phyloP scores from a whole-genome alignment of 2,329 filamentous ascomycete species.

The Pezicula radicicola region DNA sequence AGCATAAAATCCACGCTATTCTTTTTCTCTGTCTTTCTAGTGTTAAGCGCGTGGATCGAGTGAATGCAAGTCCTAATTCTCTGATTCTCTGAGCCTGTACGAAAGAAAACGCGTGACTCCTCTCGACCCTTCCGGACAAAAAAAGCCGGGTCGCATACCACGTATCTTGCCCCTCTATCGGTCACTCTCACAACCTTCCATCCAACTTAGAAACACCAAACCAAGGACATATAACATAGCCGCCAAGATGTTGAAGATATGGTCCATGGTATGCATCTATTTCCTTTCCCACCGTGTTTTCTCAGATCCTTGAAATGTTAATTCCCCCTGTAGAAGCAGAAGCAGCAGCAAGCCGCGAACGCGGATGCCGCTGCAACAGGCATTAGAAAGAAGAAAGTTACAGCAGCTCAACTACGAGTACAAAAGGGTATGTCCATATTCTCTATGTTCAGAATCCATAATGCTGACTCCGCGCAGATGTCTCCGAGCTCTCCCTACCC shows the following conservation, averaged over 20 bases:
- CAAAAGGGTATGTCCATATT: slow-evolving; percentile 72
- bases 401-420: slow-evolving; percentile 88
- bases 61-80: too few relatives aligned
- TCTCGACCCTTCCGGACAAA: not conserved
- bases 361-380: slow-evolving; percentile 64
- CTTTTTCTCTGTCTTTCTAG: too few relatives aligned
- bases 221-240: not conserved
- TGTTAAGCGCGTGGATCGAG: too few relatives aligned
- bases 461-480: slow-evolving; percentile 48
- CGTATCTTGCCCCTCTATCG: not conserved
- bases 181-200: not conserved
- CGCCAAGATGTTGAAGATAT: slow-evolving; percentile 93
- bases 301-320: not conserved
- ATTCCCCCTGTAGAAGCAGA: slow-evolving; percentile 67
- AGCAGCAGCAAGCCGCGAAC: slow-evolving; percentile 92
- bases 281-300: not conserved
- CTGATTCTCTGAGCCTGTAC: too few relatives aligned
- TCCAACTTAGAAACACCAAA: not conserved
- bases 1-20: too few relatives aligned
- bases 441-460: not conserved
- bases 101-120: too few relatives aligned
- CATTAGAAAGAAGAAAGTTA: slow-evolving; percentile 97
- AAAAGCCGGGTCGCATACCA: not conserved
- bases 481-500: slow-evolving; percentile 76
- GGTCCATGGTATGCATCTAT: slow-evolving; percentile 78